Evolutionary conservation across 306 rosid genomes (phyloP), one percentile per base, ranked within the genome.

Genomic region (Echinosophora koreensis): DNA sequence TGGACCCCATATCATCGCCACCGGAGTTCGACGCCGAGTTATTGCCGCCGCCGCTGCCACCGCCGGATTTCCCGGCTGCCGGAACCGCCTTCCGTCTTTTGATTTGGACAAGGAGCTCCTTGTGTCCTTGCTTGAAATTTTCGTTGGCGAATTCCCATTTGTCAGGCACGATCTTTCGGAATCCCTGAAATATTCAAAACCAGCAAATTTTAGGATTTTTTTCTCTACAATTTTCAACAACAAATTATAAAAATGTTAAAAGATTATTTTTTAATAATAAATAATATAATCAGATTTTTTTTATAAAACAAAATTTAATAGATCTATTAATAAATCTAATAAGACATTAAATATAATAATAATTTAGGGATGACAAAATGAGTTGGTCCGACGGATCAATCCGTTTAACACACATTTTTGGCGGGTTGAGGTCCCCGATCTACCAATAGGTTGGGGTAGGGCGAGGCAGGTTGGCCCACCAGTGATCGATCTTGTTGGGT

Each of bases 111-210:
- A 95, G 88, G 4, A 95, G 89, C 73, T 90, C 96, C 39, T 52
- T 86, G 27, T 81, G 77, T 0, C 88, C 97, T 41, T 88, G 89
- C 78, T 71, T 88, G 90, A 95, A 95, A 64, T 87, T 32, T 61
- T 95, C 94, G 80, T 89, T 92, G 1, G 94, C 90, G 58, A 95
- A 95, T 78, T 95, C 99, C 99, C 99, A 95, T 83, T 92, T 90
- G 86, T 95, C 97, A 0, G 91, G 91, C 2, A 87, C 99, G 1
- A 74, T 91, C 75, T 95, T 95, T 5, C 94, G 85, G 44, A 95
- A 95, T 1, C 99, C 99, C 97, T 95, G 88, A 28, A 11, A 44
- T 6, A 38, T 68, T 68, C 39, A 49, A 22, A 50, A 30, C 14
- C n/a, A 38, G 18, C 17, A 11, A 13, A 27, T 12, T 22, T 46